phyloP scores from a whole-genome alignment of 257 asterid genomes.

The Jaltomata sinuosa region DNA sequence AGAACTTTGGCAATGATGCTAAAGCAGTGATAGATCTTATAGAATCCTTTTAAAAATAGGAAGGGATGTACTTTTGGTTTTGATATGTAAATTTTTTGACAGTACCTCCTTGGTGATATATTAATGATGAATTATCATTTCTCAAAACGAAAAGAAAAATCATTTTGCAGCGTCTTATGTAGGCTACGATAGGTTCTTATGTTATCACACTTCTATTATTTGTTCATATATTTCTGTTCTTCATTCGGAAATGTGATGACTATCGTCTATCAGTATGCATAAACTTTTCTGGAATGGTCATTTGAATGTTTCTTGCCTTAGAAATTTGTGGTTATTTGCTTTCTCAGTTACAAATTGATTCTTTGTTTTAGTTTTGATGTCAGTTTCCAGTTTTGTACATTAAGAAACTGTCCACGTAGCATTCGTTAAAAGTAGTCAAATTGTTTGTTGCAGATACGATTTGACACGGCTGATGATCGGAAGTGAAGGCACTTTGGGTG shows the following conservation, averaged over 20 bases:
- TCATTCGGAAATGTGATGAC: neutral
- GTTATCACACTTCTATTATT: neutral
- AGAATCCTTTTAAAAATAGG: neutral
- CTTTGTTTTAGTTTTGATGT: neutral
- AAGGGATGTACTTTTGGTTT: neutral
- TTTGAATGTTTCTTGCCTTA: neutral
- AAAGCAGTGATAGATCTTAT: neutral
- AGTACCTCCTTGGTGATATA: neutral
- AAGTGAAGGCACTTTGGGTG: conserved; percentile 98
- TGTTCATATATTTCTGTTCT: neutral
- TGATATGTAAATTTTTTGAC: neutral
- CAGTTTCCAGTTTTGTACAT: neutral
- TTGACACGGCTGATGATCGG: conserved; percentile 90
- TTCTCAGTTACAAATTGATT: neutral
- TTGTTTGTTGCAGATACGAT: conserved; percentile 59
- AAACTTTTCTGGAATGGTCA: neutral
- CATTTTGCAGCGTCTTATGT: neutral
- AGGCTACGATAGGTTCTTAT: neutral
- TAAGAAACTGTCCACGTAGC: neutral
- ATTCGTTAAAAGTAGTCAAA: neutral
- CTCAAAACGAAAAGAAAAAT: neutral
- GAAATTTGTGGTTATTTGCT: neutral
- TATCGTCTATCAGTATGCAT: neutral
- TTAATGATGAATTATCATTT: neutral
- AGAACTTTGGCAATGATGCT: neutral